Conservation (phyloP, 495 filamentous ascomycete species). For the Penicillium salamii region DNA sequence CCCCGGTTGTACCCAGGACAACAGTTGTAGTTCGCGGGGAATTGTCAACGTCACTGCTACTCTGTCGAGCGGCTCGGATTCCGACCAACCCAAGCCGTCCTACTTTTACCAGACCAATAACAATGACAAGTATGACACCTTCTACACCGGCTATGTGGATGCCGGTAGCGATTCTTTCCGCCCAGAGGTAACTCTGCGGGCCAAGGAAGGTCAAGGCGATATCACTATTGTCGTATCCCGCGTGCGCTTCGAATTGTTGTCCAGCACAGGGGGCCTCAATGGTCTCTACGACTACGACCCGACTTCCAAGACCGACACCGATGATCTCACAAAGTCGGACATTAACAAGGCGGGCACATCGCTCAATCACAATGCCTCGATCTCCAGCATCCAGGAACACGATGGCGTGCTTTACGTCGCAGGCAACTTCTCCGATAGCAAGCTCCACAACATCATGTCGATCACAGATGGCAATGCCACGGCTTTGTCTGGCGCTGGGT, state of each 20-base stretch:
- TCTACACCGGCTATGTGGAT: conserved; percentile 83
- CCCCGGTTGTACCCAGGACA: conserved; percentile 81
- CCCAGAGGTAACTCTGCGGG: conserved; percentile 75
- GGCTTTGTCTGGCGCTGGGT: conserved; percentile 63
- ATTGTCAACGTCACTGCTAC: conserved; percentile 75
- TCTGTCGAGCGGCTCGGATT: conserved; percentile 51
- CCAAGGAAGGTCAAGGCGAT: conserved; percentile 61
- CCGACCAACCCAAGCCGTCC: conserved; percentile 39
- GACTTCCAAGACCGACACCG: conserved; percentile 47
- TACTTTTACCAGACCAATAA: conserved; percentile 83
- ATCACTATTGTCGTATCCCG: conserved; percentile 82
- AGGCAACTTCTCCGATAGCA: conserved; percentile 75
- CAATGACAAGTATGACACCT: conserved; percentile 89
- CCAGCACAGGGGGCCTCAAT: conserved; percentile 67
- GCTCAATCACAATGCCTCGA: conserved; percentile 60
- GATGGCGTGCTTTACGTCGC: conserved; percentile 68
- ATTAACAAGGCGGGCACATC: conserved; percentile 70
- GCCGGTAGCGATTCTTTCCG: conserved; percentile 69
- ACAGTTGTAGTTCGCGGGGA: conserved; percentile 70
- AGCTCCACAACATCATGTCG: conserved; percentile 70
- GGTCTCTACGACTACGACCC: conserved; percentile 90
- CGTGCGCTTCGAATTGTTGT: conserved; percentile 71
- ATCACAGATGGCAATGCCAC: conserved; percentile 63
- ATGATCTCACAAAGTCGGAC: conserved; percentile 65
- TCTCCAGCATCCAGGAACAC: conserved; percentile 60